Percentiles rank a stretch among this genome's conserved stretches.
Conservation (phyloP, 164 flowering plant genomes). For the Vitis vinifera region ASM3070453v1 NC_081819.1:17960501-17961000, state of each 20-base stretch:
- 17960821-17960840: not conserved
- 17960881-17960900: not conserved
- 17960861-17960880: too few species aligned
- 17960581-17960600: conserved; percentile 40
- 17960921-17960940: not conserved
- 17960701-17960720: conserved; percentile 62
- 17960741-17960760: conserved; percentile 64
- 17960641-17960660: conserved; percentile 32
- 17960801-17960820: conserved; percentile 70
- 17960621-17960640: conserved; percentile 6
- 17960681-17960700: conserved; percentile 36
- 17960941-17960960: not conserved
- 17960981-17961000: conserved; percentile 22
- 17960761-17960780: conserved; percentile 78
- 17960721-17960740: conserved; percentile 46
- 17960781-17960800: conserved; percentile 74
- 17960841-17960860: not conserved
- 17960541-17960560: conserved; percentile 87
- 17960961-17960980: not conserved
- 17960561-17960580: conserved; percentile 63
- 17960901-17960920: not conserved
- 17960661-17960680: conserved; percentile 30
- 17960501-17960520: conserved; percentile 85
- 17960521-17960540: conserved; percentile 94
- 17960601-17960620: conserved; percentile 28